Base-by-base conservation (phyloP, 2,329 filamentous ascomycete genomes). In the Penicillium sp. region DNA sequence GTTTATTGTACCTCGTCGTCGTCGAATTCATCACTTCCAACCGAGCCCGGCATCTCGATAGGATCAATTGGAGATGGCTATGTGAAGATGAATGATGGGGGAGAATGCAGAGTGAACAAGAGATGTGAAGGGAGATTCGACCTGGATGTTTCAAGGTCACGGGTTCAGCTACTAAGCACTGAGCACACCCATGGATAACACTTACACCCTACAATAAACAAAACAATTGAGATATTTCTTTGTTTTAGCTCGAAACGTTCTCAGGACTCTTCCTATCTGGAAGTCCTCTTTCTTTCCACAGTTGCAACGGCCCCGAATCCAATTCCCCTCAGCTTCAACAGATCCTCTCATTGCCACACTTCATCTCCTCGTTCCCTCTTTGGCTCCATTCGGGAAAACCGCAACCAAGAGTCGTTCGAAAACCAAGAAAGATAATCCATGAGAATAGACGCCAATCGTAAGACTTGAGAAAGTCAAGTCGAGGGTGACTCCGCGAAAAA, bases 1-100 rank as follows among this genome's bases (percentile, higher is more conserved):
- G 22, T 44, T 44, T 36, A 25, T 40, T 55, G 46, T 66, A 81
- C 81, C 63, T 83, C 82, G 28, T 82, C 76, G 38, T 72, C 71
- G 30, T 73, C 69, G 35, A 77, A 77, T 30, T 82, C 82, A 55
- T 83, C 81, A 56, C 78, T 79, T 40, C 76, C 72, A 8, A 80
- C 77, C 28, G 82, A 84, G 40, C 73, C 78, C 58, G 83, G 73
- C 80, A 83, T 83, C 45, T 55, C 69, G 59, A 37, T 30, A n/a
- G 35, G 31, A 36, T 44, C 38, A 45, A 41, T n/a, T 45, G 22
- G 38, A n/a, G 48, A 38, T 41, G 56, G 17, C 11, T 44, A 50
- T 40, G 36, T 36, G 30, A 26, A 28, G 48, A 41, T 38, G 17
- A 37, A 17, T 17, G 53, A 49, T 43, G 44, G 19, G 25, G 35